phyloP scores from a whole-genome alignment of 2,329 filamentous ascomycete genomes.

The Calonectria crousiana region DNA sequence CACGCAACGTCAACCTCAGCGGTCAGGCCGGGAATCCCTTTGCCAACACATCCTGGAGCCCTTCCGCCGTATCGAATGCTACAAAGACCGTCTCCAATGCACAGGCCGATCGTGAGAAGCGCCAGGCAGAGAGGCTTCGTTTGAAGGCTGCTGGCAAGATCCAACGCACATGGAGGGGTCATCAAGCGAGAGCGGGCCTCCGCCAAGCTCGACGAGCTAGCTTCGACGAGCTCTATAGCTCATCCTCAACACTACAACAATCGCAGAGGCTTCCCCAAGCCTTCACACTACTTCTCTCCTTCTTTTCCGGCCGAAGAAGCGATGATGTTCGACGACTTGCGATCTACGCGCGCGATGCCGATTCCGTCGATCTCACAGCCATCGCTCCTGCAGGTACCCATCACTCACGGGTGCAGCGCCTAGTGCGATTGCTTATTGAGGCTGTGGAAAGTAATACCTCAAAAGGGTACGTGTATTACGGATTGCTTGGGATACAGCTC shows the following conservation, averaged over 20 bases:
- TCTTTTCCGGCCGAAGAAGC: conserved; percentile 58
- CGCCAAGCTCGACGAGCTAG: conserved; percentile 68
- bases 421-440: conserved; percentile 53
- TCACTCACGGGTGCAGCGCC: conserved; percentile 46
- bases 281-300: conserved; percentile 61
- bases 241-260: conserved; percentile 46
- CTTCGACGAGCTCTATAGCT: conserved; percentile 72
- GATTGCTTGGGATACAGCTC: neutral
- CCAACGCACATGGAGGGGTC: conserved; percentile 86
- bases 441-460: conserved; percentile 45
- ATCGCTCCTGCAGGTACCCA: conserved; percentile 50
- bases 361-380: conserved; percentile 48
- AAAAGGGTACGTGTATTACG: conserved; percentile 38
- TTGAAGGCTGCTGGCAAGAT: conserved; percentile 79
- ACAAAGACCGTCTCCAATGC: conserved; percentile 86
- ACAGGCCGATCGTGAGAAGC: conserved; percentile 84
- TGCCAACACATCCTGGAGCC: conserved; percentile 70
- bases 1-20: conserved; percentile 93
- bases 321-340: conserved; percentile 64
- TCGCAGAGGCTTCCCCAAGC: conserved; percentile 54
- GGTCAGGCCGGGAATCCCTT: conserved; percentile 87
- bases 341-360: conserved; percentile 59
- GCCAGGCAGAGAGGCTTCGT: conserved; percentile 84
- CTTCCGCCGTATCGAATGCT: conserved; percentile 70
- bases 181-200: conserved; percentile 71